phyloP scores from a whole-genome alignment of 2,329 filamentous ascomycete species.

The Ceratocystis albifundus region DNA sequence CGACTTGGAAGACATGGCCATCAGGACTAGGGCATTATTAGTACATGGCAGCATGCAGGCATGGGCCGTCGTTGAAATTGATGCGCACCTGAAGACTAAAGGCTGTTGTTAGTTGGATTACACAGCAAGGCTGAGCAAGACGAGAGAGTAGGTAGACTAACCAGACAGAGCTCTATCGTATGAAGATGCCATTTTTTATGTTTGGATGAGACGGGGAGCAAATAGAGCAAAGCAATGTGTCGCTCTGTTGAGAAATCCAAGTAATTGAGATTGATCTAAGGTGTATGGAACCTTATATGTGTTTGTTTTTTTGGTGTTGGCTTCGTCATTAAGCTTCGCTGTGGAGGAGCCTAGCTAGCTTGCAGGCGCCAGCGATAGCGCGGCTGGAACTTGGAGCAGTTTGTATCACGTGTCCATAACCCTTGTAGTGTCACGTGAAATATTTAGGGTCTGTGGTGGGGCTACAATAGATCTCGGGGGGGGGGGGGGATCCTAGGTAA shows the following conservation, averaged over 20 bases:
- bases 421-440: rapidly evolving
- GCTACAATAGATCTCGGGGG: neutral
- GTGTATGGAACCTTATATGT: neutral
- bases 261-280: neutral
- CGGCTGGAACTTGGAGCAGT: slow-evolving; percentile 6
- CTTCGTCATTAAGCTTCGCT: slow-evolving; percentile 4
- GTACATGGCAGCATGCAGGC: slow-evolving; percentile 35
- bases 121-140: slow-evolving; percentile 28
- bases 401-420: neutral
- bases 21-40: slow-evolving; percentile 65
- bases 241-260: neutral
- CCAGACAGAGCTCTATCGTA: slow-evolving; percentile 99
- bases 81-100: slow-evolving; percentile 66
- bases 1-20: slow-evolving; percentile 98
- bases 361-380: slow-evolving; percentile 11
- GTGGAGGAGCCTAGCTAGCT: slow-evolving; percentile 8
- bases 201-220: neutral
- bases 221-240: neutral
- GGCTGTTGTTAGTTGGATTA: slow-evolving; percentile 34
- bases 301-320: neutral
- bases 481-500: neutral
- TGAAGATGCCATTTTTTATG: slow-evolving; percentile 65
- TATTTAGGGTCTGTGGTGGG: neutral
- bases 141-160: slow-evolving; percentile 40
- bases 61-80: slow-evolving; percentile 27